A percentile compares a stretch with the other conserved stretches of the same genome.
Evolutionary conservation across 805 yeast species (phyloP).

Genomic region (Suhomyces sp.): DNA sequence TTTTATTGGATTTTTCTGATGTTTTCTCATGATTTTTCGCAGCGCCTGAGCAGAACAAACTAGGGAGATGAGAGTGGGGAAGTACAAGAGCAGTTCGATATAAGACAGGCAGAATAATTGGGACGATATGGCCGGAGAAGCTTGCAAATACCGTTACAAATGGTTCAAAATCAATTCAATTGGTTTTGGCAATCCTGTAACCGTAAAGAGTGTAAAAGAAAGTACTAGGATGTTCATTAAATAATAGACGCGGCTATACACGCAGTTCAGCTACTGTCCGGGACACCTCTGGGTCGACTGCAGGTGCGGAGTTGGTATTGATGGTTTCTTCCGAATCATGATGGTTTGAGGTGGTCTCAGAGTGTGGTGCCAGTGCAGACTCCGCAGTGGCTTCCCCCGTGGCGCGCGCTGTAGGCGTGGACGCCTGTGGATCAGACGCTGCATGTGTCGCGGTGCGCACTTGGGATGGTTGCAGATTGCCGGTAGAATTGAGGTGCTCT

Average conservation of each 20-base stretch:
- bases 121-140: not conserved
- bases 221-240: not conserved
- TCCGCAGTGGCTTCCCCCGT: not conserved
- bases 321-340: not conserved
- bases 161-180: not conserved
- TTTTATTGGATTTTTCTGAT: not conserved
- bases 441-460: not conserved
- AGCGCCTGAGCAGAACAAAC: not conserved
- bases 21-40: not conserved
- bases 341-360: not conserved
- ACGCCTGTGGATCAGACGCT: not conserved
- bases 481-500: conserved; percentile 1
- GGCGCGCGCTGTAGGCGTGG: not conserved
- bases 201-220: not conserved
- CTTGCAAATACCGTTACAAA: no score
- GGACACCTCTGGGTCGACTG: not conserved
- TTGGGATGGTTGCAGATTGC: not conserved
- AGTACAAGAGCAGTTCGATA: not conserved
- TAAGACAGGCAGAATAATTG: not conserved
- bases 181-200: not conserved
- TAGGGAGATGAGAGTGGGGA: not conserved
- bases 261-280: not conserved
- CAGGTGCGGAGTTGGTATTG: not conserved
- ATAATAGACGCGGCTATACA: not conserved
- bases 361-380: not conserved